A percentile compares a stretch with the other conserved stretches of the same genome.
These are phyloP conservation scores for Erysimum cheiri DNA, from an alignment of 441 rosid species.

Conservation along the genomic window DNA sequence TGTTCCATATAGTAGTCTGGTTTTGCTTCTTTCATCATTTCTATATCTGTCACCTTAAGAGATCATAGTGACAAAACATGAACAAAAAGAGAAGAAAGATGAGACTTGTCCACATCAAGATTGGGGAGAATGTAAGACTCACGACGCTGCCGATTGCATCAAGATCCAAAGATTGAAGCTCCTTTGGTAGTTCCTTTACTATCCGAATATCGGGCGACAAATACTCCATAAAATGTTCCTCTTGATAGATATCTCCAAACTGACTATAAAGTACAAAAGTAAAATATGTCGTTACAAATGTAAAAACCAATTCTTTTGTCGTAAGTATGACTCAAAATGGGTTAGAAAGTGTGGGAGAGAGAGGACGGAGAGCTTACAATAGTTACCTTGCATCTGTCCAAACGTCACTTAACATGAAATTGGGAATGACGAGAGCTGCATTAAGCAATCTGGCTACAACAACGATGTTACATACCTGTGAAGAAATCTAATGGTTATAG, in stretches of 20 bases:
- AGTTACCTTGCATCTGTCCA: slow-evolving; percentile 91
- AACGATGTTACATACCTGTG: slow-evolving; percentile 93
- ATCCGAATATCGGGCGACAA: slow-evolving; percentile 83
- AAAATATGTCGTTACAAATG: slow-evolving; percentile 19
- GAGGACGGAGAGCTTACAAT: slow-evolving; percentile 36
- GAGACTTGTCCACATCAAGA: slow-evolving; percentile 23
- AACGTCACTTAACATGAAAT: slow-evolving; percentile 91
- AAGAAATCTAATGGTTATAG: slow-evolving; percentile 30
- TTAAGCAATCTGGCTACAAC: slow-evolving; percentile 84
- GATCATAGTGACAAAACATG: slow-evolving; percentile 35
- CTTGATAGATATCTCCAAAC: slow-evolving; percentile 90
- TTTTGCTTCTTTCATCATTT: slow-evolving; percentile 82
- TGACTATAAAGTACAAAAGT: slow-evolving; percentile 60
- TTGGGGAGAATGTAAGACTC: slow-evolving; percentile 47
- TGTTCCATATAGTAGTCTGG: slow-evolving; percentile 78
- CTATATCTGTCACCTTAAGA: slow-evolving; percentile 74
- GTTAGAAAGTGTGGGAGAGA: slow-evolving; percentile 12
- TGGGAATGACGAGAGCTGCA: slow-evolving; percentile 90
- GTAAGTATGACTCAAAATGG: slow-evolving; percentile 3
- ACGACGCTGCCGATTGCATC: slow-evolving; percentile 90
- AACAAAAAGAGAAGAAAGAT: slow-evolving; percentile 23
- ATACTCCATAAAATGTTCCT: slow-evolving; percentile 77
- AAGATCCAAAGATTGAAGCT: slow-evolving; percentile 79
- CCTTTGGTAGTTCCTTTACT: slow-evolving; percentile 78
- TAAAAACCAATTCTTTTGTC: neutral